phyloP scores from a whole-genome alignment of 202 grass and related monocot species.

The Zizania palustris region DNA sequence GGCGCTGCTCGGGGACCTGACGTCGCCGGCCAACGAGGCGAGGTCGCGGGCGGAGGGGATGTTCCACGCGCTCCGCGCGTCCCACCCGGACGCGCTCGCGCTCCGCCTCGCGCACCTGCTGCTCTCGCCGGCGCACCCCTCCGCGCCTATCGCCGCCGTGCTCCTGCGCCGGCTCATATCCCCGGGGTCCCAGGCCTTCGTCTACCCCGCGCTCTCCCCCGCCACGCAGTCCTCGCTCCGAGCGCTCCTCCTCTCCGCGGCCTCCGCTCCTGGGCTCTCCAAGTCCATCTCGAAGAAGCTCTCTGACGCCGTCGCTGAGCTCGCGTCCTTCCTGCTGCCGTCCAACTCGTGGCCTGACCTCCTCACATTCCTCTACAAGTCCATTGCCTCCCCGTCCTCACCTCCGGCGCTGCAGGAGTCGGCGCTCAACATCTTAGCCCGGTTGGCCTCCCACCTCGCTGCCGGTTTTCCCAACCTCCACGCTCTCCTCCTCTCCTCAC shows the following conservation, averaged over 20 bases:
- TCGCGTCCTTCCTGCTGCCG: slow-evolving; percentile 60
- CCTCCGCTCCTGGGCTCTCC: slow-evolving; percentile 47
- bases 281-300: slow-evolving; percentile 68
- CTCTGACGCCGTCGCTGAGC: slow-evolving; percentile 74
- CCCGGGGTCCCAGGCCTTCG: slow-evolving; percentile 49
- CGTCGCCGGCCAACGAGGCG: slow-evolving; percentile 60
- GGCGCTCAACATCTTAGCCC: slow-evolving; percentile 65
- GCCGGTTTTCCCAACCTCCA: slow-evolving; percentile 52
- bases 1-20: slow-evolving; percentile 56
- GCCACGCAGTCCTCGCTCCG: slow-evolving; percentile 70
- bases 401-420: slow-evolving; percentile 64
- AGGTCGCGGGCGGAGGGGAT: slow-evolving; percentile 58
- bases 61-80: slow-evolving; percentile 54
- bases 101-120: slow-evolving; percentile 62
- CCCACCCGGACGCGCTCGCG: slow-evolving; percentile 61
- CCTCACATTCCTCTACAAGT: slow-evolving; percentile 65
- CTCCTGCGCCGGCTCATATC: slow-evolving; percentile 85
- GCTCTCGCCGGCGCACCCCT: slow-evolving; percentile 55
- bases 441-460: slow-evolving; percentile 58
- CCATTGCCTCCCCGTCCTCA: slow-evolving; percentile 60
- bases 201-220: slow-evolving; percentile 46
- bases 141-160: slow-evolving; percentile 62
- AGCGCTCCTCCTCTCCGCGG: slow-evolving; percentile 45
- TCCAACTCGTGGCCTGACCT: slow-evolving; percentile 59
- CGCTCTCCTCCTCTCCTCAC: slow-evolving; percentile 54